Percentiles rank a stretch among this genome's conserved stretches.
Conservation (phyloP, 2,329 filamentous ascomycete genomes). For the Geoglossum cookeanum region DNA sequence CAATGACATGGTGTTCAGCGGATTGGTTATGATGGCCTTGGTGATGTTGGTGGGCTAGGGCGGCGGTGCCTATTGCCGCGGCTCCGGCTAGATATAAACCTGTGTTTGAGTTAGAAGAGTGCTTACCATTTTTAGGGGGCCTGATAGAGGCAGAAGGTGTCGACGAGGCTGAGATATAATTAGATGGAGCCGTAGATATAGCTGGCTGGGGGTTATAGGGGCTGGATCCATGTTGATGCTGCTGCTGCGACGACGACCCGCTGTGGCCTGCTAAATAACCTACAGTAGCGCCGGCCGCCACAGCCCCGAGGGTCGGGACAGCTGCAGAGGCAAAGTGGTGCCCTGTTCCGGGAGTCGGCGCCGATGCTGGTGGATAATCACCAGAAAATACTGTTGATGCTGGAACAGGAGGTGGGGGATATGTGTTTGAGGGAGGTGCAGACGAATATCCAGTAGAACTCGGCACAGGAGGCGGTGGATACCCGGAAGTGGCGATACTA, state of each 20-base stretch:
- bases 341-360: conserved; percentile 6
- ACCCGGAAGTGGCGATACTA: background rate
- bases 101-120: conserved; percentile 21
- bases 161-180: background rate
- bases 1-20: background rate
- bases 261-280: conserved; percentile 22
- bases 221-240: background rate
- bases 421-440: background rate
- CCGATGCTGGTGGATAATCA: background rate
- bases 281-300: conserved; percentile 23
- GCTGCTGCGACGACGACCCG: conserved; percentile 13
- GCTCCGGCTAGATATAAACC: conserved; percentile 27
- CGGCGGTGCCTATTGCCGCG: conserved; percentile 20
- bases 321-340: conserved; percentile 7
- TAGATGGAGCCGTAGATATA: background rate
- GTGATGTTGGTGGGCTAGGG: conserved; percentile 17
- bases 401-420: background rate
- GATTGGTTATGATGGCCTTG: conserved; percentile 19
- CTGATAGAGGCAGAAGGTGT: background rate
- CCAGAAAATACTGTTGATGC: background rate
- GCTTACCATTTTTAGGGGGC: conserved; percentile 23
- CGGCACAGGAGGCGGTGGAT: background rate
- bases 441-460: background rate
- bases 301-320: conserved; percentile 19
- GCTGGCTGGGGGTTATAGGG: background rate